These are phyloP conservation scores for Sporothrix dimorphospora DNA, from an alignment of 2,329 filamentous ascomycete genomes.

Conservation along the genomic window DNA sequence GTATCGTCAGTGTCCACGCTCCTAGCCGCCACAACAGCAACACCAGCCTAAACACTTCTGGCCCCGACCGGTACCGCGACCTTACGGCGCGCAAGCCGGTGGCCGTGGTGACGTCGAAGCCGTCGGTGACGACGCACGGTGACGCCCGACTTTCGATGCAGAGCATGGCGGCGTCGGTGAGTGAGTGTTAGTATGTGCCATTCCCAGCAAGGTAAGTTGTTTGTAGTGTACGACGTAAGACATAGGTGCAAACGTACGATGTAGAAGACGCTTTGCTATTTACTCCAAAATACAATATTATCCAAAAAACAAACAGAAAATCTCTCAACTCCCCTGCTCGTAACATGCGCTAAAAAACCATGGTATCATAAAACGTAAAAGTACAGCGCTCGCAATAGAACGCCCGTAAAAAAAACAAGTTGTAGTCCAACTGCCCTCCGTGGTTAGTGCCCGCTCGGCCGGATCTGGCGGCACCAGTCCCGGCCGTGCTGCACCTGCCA, in stretches of 20 bases:
- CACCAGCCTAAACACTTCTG: neutral
- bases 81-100: neutral
- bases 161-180: neutral
- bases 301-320: neutral
- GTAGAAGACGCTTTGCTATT: no score
- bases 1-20: neutral
- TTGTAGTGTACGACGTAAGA: no score
- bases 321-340: neutral
- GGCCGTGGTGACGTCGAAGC: neutral
- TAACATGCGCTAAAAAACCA: neutral
- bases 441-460: constrained; percentile 41
- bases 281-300: neutral
- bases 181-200: neutral
- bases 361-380: constrained; percentile 6
- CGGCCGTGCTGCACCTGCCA: constrained; percentile 84
- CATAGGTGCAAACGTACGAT: no score
- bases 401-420: neutral
- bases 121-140: no score
- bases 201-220: neutral
- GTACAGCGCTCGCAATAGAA: neutral
- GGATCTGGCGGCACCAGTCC: constrained; percentile 68
- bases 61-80: neutral
- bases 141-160: neutral
- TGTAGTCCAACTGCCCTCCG: neutral
- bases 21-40: neutral